A percentile compares a stretch with the other conserved stretches of the same genome.
Evolutionary conservation across 106 monocot species (phyloP).

Genomic region (Dendrobium chrysotoxum): DNA sequence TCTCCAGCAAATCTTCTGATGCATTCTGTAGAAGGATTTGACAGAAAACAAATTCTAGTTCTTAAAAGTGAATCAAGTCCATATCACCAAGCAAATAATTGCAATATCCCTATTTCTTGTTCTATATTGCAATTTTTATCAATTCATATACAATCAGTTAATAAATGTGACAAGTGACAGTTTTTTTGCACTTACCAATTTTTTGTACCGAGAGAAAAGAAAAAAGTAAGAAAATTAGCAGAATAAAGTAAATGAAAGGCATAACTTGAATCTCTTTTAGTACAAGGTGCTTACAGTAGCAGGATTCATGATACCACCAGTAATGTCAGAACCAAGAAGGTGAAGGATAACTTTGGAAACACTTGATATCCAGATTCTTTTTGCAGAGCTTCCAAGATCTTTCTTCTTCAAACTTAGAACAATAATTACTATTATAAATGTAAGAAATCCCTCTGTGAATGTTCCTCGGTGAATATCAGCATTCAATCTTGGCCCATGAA

Average conservation of each 20-base stretch:
- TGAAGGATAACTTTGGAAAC: constrained; percentile 50
- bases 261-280: not conserved
- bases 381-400: constrained; percentile 30
- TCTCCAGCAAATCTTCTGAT: too few relatives aligned
- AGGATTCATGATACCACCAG: constrained; percentile 76
- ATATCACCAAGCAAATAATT: not conserved
- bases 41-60: too few relatives aligned
- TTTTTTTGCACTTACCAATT: not conserved
- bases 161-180: not conserved
- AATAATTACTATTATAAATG: constrained; percentile 35
- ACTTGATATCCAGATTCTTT: constrained; percentile 60
- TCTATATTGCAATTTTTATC: not conserved
- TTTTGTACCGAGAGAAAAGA: too few relatives aligned
- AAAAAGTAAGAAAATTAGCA: too few relatives aligned
- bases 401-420: constrained; percentile 40
- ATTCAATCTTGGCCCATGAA: constrained; percentile 46
- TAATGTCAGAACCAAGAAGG: constrained; percentile 48
- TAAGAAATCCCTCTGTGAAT: constrained; percentile 51
- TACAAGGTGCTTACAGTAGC: constrained; percentile 44
- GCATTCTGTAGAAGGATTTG: too few relatives aligned
- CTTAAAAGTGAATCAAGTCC: too few relatives aligned
- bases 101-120: not conserved
- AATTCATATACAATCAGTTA: not conserved
- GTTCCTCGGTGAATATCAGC: constrained; percentile 59
- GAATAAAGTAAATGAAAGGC: not conserved